Conservation (phyloP, 1,284 basidiomycete species). For the Tilletia horrida region DNA sequence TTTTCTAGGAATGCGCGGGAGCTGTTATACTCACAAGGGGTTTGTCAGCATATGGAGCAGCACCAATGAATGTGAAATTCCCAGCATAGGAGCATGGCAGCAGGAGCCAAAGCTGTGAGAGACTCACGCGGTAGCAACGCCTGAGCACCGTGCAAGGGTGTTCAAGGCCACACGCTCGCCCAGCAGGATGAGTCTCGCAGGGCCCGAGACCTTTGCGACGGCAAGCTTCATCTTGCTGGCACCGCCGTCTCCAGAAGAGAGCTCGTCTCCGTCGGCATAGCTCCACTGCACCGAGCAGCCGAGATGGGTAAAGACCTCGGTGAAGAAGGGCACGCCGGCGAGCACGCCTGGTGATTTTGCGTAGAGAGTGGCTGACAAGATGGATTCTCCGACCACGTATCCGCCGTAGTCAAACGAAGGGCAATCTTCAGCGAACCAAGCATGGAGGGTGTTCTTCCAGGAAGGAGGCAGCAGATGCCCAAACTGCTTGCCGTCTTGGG, state of each 20-base stretch:
- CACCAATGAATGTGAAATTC: background rate
- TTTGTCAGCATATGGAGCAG: slow-evolving; percentile 20
- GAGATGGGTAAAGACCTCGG: slow-evolving; percentile 84
- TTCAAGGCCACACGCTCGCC: slow-evolving; percentile 94
- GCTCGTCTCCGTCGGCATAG: slow-evolving; percentile 73
- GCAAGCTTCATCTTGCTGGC: slow-evolving; percentile 62
- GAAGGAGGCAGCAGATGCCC: slow-evolving; percentile 46
- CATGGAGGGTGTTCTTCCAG: slow-evolving; percentile 67
- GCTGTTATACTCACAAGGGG: slow-evolving; percentile 58
- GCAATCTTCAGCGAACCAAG: slow-evolving; percentile 89
- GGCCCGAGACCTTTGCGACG: slow-evolving; percentile 86
- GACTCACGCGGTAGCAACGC: slow-evolving; percentile 85
- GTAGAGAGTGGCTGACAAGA: slow-evolving; percentile 79
- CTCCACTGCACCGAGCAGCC: slow-evolving; percentile 94
- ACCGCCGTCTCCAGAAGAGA: slow-evolving; percentile 17
- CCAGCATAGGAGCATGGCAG: background rate
- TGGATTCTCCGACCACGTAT: slow-evolving; percentile 88
- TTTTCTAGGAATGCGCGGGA: slow-evolving; percentile 75
- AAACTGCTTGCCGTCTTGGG: slow-evolving; percentile 21
- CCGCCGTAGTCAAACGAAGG: slow-evolving; percentile 97
- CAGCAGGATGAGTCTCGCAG: slow-evolving; percentile 80
- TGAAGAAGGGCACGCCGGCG: slow-evolving; percentile 92
- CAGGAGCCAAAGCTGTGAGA: background rate
- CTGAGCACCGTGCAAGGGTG: slow-evolving; percentile 88
- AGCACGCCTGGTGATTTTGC: slow-evolving; percentile 80